Base-by-base conservation (phyloP, 371 early-diverging fungal genomes). In the Mortierella sp. region DNA sequence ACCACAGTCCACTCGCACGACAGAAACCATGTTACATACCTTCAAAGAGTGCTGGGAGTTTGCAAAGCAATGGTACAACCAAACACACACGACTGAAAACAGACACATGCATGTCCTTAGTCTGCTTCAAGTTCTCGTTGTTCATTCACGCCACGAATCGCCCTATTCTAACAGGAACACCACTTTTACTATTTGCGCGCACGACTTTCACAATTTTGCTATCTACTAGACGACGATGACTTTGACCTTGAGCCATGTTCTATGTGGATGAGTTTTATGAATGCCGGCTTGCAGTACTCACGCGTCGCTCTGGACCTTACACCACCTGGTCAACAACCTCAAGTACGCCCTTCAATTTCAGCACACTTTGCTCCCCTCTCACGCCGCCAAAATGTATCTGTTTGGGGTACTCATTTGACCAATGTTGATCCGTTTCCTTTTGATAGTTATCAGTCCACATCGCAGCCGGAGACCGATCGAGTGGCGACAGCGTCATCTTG, bases 221-320 rank as follows among this genome's bases (percentile, higher is more conserved):
- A 1, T 40, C 26, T n/a, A 29, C 29, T 70, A 69, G 76, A 67
- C 9, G 53, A 74, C 11, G 71, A 80, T 39, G 77, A 76, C 9
- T 66, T 80, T 41, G 77, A 52, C 11, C 31, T 77, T 19, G 77
- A 76, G 43, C 77, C 81, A 34, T 76, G 74, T 34, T 73, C 81
- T 39, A 73, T 80, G 71, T 80, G 81, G 81, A 55, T 71, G 16
- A 68, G 74, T n/a, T 73, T 72, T 22, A 50, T 76, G 50, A 73
- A 80, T 68, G 81, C 81, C 8, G 68, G 71, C 26, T 47, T 80
- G 41, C 81, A 80, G 22, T 80, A 76, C 71, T 26, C 74, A 29
- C 81, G 81, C 29, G 34, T 80, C 26, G 63, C 64, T 6, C 45
- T 73, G 43, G 81, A 80, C 48, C 43, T 80, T 8, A 65, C 77